These are phyloP conservation scores for Dictyostelium capitatum DNA, from an alignment of 78 protist genomes.

Conservation along the genomic window DNA sequence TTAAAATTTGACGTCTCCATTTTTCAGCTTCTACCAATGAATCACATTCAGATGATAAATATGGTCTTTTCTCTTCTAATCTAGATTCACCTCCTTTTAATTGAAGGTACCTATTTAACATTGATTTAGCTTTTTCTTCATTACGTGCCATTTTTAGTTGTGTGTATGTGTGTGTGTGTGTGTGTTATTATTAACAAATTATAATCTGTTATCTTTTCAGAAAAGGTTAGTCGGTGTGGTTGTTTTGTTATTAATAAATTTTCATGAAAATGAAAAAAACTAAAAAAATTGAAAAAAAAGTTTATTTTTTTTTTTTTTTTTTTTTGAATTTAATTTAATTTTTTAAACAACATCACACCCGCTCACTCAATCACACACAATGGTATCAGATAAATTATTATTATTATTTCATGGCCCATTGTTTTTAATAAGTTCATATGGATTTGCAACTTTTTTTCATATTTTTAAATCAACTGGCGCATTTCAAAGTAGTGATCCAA, in stretches of 20 bases:
- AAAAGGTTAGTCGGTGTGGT: neutral
- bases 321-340: neutral
- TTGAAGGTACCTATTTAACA: constrained; percentile 91
- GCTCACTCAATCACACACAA: neutral
- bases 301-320: neutral
- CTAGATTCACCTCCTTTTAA: constrained; percentile 64
- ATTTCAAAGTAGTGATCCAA: constrained; percentile 4
- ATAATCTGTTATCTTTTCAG: too few species aligned
- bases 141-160: constrained; percentile 94
- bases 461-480: neutral
- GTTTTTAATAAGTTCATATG: neutral
- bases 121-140: constrained; percentile 97
- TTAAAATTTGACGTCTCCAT: constrained; percentile 91
- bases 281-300: constrained; percentile 5
- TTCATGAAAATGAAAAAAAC: neutral
- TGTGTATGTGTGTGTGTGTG: neutral
- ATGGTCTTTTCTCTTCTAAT: constrained; percentile 78
- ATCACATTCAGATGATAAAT: constrained; percentile 81
- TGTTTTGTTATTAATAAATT: neutral
- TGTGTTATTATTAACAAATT: too few species aligned
- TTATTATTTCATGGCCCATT: constrained; percentile 20
- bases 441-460: neutral
- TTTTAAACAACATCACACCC: too few species aligned
- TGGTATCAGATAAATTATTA: neutral
- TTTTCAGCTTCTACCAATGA: constrained; percentile 87